phyloP scores from a whole-genome alignment of 23 red algal genomes.

The Gracilaria domingensis region DNA sequence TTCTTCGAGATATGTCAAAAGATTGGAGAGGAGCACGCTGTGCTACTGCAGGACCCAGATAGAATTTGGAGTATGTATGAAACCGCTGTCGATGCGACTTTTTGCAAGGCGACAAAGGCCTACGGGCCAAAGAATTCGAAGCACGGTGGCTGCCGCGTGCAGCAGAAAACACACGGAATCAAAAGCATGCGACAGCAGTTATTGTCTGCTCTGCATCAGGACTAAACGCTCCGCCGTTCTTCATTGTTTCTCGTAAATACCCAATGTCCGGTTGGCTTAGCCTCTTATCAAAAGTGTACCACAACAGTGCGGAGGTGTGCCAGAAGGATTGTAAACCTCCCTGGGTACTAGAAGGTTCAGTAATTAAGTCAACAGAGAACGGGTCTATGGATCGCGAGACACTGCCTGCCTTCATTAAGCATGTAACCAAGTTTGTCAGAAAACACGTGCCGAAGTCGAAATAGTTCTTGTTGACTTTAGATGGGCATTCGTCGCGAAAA shows the following conservation, averaged over 20 bases:
- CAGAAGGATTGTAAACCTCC: neutral
- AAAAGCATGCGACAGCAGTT: neutral
- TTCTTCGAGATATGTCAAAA: conserved; percentile 40
- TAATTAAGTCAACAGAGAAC: conserved; percentile 35
- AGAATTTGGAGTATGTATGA: neutral
- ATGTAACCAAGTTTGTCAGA: neutral
- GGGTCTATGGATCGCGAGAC: conserved; percentile 27
- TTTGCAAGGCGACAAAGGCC: neutral
- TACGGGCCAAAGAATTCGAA: conserved; percentile 8
- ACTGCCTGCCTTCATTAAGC: conserved; percentile 17
- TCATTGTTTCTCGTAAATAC: conserved; percentile 18
- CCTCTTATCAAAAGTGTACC: neutral
- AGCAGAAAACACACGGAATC: no score
- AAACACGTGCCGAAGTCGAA: neutral
- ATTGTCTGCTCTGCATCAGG: conserved; percentile 25
- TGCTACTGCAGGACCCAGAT: neutral
- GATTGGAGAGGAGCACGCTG: neutral
- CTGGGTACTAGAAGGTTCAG: conserved; percentile 14
- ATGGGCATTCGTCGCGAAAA: conserved; percentile 36
- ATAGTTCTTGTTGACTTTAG: conserved; percentile 12
- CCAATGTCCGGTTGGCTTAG: neutral
- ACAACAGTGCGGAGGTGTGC: neutral
- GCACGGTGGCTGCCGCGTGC: neutral
- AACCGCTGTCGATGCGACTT: conserved; percentile 2
- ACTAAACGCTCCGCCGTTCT: conserved; percentile 37